These are phyloP conservation scores for Hondaea fermentalgiana DNA, from an alignment of 108 stramenopile genomes.

Conservation along the genomic window DNA sequence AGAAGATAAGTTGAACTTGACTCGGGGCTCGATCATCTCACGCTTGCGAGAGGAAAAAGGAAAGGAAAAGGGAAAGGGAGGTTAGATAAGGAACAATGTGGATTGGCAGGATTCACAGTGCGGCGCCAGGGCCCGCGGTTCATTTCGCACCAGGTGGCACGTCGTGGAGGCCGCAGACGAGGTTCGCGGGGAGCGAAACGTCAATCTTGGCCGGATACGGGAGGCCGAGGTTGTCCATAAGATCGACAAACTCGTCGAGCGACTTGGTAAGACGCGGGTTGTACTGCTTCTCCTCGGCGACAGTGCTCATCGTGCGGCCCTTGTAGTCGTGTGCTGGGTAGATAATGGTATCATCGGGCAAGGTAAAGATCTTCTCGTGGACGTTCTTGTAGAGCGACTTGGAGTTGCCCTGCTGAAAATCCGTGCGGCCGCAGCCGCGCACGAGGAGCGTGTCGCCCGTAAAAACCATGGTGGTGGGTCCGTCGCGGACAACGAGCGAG, in stretches of 20 bases:
- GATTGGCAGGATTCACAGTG: too few relatives aligned
- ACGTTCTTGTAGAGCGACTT: conserved; percentile 58
- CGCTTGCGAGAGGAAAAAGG: too few relatives aligned
- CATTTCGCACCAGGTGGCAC: background rate
- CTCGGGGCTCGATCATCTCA: too few relatives aligned
- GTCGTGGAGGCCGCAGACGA: conserved; percentile 59
- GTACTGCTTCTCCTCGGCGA: conserved; percentile 59
- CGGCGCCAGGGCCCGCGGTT: background rate
- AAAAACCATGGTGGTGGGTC: conserved; percentile 55
- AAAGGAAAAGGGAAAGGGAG: too few relatives aligned
- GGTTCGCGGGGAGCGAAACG: conserved; percentile 69
- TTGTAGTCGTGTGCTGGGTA: conserved; percentile 84
- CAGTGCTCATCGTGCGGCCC: conserved; percentile 50
- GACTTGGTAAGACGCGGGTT: conserved; percentile 68
- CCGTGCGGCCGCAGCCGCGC: conserved; percentile 70
- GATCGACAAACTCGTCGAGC: conserved; percentile 69
- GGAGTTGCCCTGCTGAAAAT: conserved; percentile 69
- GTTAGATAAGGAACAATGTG: too few relatives aligned
- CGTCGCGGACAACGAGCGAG: conserved; percentile 64
- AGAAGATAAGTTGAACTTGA: too few relatives aligned
- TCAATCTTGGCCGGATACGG: conserved; percentile 70
- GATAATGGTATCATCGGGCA: conserved; percentile 61
- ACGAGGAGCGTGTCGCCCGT: conserved; percentile 78
- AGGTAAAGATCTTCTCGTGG: conserved; percentile 60
- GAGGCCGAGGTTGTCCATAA: conserved; percentile 69